Evolutionary conservation across 2,329 filamentous ascomycete genomes (phyloP).

Genomic region (Ilyonectria mors-panacis): DNA sequence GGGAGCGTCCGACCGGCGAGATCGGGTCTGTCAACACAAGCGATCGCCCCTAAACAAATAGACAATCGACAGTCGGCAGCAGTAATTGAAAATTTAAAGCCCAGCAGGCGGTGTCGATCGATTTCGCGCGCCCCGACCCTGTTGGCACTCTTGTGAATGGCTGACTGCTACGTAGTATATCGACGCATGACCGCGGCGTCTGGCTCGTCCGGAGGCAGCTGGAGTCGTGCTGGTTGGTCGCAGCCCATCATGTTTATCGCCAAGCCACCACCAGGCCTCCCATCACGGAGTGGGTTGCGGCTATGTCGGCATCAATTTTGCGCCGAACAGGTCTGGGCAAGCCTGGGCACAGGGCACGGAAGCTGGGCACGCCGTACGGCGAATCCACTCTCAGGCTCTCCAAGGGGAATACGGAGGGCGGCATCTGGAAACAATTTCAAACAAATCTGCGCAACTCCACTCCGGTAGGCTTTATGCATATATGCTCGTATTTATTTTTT

Average conservation of each 20-base stretch:
- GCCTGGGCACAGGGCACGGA: not conserved
- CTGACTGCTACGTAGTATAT: too few species aligned
- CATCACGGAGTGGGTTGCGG: not conserved
- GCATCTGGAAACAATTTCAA: not conserved
- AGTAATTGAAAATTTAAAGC: not conserved
- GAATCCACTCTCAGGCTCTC: not conserved
- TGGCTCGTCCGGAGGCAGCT: too few species aligned
- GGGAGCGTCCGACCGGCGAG: not conserved
- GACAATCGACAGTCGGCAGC: not conserved
- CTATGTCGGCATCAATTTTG: constrained; percentile 4
- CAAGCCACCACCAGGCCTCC: not conserved
- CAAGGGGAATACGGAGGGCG: not conserved
- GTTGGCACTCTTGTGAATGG: too few species aligned
- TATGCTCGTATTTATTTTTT: not conserved
- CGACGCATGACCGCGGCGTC: too few species aligned
- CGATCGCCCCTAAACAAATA: not conserved
- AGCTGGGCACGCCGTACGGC: not conserved
- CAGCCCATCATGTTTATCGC: not conserved
- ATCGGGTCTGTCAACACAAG: not conserved
- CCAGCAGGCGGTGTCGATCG: not conserved
- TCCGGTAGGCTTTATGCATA: not conserved
- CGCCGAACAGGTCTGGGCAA: not conserved
- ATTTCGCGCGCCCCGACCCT: not conserved
- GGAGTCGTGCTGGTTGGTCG: too few species aligned
- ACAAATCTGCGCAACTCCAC: not conserved